A percentile compares a stretch with the other conserved stretches of the same genome.
Conservation (phyloP, 345 rosid species). For the Rhodamnia rubescens region DNA sequence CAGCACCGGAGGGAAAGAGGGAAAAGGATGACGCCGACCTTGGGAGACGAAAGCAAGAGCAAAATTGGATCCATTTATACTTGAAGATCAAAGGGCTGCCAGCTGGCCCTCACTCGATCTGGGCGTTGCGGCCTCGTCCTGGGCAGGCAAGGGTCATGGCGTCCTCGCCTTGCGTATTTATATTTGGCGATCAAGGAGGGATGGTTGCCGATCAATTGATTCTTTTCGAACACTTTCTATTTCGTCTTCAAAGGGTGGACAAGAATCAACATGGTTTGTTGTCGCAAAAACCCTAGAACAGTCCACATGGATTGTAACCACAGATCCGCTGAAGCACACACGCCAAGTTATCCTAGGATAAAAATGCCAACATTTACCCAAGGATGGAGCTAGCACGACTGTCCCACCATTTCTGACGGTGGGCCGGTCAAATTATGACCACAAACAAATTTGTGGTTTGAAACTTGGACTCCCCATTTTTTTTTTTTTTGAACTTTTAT, state of each 20-base stretch:
- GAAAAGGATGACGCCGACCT: no score
- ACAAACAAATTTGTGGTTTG: no score
- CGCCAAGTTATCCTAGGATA: background rate
- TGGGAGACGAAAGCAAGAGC: background rate
- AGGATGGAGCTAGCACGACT: no score
- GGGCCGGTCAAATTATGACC: no score
- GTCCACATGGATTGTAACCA: background rate
- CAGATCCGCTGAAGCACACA: background rate
- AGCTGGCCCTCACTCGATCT: no score
- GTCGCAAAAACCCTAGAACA: background rate
- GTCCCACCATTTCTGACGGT: no score
- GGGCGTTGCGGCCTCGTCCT: no score
- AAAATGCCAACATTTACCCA: background rate
- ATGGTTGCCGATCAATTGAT: background rate
- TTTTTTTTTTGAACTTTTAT: no score
- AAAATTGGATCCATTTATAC: background rate
- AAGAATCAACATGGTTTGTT: background rate
- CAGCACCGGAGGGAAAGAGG: background rate
- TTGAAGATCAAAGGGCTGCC: background rate
- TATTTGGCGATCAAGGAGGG: background rate
- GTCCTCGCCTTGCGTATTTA: accelerated
- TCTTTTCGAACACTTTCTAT: background rate
- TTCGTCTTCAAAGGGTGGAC: background rate
- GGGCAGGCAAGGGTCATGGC: no score
- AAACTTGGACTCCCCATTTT: no score